These are phyloP conservation scores for Ailanthus altissimus DNA, from an alignment of 345 rosid species.

Conservation along the genomic window DNA sequence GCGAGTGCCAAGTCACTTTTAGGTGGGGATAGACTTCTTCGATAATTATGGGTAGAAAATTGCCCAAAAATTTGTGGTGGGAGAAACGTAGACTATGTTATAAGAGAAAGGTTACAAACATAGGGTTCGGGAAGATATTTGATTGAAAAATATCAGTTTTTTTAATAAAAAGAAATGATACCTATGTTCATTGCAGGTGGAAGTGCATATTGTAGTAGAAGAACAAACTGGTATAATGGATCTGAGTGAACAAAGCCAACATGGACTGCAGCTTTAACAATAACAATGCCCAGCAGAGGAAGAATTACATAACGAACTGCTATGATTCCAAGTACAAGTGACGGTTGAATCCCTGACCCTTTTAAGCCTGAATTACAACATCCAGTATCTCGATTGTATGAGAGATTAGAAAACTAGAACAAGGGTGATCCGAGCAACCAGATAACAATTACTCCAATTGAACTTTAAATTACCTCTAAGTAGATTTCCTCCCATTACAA, in stretches of 20 bases:
- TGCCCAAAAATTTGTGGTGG: too few species aligned
- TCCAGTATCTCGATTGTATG: neutral
- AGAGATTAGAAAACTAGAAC: conserved; percentile 13
- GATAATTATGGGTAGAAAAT: too few species aligned
- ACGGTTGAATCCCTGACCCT: conserved; percentile 40
- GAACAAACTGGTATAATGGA: conserved; percentile 48
- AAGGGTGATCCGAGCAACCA: too few species aligned
- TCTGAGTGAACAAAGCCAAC: conserved; percentile 46
- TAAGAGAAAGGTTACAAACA: too few species aligned
- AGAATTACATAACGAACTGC: conserved; percentile 47
- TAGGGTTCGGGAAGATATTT: too few species aligned
- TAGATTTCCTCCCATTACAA: conserved; percentile 65
- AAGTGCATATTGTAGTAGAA: conserved; percentile 48
- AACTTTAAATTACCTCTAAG: conserved; percentile 44
- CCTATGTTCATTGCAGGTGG: conserved; percentile 57
- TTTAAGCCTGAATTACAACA: conserved; percentile 43
- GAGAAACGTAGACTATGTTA: too few species aligned
- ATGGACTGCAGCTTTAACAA: conserved; percentile 46
- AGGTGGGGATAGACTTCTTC: too few species aligned
- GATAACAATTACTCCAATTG: neutral
- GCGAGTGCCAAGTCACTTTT: too few species aligned
- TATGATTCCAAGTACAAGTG: conserved; percentile 48
- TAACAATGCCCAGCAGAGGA: conserved; percentile 54
- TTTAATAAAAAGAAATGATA: neutral
- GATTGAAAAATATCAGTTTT: too few species aligned